Evolutionary conservation across 1,139 yeast species (phyloP).

Genomic region (Tardiomyces blankii): DNA sequence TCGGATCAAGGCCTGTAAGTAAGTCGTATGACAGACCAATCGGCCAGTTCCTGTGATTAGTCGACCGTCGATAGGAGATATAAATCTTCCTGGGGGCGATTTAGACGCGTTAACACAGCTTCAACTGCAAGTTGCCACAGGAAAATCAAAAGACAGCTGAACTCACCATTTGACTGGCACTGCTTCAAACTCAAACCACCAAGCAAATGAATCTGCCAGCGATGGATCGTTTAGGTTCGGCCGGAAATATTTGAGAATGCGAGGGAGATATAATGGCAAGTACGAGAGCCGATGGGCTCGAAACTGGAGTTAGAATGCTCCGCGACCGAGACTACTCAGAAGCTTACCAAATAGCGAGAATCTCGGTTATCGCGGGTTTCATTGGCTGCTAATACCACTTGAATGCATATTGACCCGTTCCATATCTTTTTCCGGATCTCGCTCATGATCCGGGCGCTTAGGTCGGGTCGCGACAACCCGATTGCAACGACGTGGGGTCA

Average conservation of each 20-base stretch:
- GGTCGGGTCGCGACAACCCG: too few relatives aligned
- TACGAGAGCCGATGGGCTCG: conserved; percentile 41
- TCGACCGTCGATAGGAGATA: neutral
- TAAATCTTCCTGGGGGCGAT: too few relatives aligned
- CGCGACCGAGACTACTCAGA: neutral
- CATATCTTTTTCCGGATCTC: neutral
- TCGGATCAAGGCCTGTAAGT: conserved; percentile 30
- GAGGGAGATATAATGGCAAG: conserved; percentile 38
- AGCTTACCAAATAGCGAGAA: neutral
- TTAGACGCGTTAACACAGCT: too few relatives aligned
- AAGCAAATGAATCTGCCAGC: conserved; percentile 24
- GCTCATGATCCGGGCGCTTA: neutral
- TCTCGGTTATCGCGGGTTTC: neutral
- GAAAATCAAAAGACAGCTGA: too few relatives aligned
- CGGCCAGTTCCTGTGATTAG: conserved; percentile 57
- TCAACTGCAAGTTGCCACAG: neutral
- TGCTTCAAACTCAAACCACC: conserved; percentile 64
- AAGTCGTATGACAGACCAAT: conserved; percentile 59
- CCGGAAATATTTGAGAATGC: conserved; percentile 35
- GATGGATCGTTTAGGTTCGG: conserved; percentile 27
- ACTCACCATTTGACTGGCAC: conserved; percentile 37
- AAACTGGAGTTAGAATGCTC: neutral
- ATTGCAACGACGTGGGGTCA: too few relatives aligned
- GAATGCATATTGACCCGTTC: neutral
- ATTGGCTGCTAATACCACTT: neutral